Base-by-base conservation (phyloP, 345 rosid genomes). In the Gossypium ekmanianum region DNA sequence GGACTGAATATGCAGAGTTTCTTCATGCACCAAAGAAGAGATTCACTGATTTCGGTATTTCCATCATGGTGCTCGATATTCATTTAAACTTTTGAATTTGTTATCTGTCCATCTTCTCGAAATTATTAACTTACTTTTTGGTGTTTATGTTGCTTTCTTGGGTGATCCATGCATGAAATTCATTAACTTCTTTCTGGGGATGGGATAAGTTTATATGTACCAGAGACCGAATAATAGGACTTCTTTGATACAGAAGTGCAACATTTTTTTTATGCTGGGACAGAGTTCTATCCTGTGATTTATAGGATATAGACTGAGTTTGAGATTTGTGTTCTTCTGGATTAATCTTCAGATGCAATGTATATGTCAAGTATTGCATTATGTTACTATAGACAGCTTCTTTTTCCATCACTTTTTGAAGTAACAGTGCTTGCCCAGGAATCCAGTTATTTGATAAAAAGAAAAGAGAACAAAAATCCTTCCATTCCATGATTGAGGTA, bases 11-110 rank as follows among this genome's bases (percentile, higher is more conserved):
- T 74, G 97, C 94, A 2, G 99, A 93, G 84, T 95, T 95, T 86
- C 99, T 95, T 79, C 99, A 95, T 84, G 85, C 90, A n/a, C 94
- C 98, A 27, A 93, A 74, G 83, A 91, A 82, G 94, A 96, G 24
- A 83, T 79, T 81, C 50, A 63, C 90, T 77, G 98, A 96, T 85
- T 96, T 93, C 75, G 93, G 98, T 95, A 90, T 61, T 95, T 78
- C 27, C 52, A n/a, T 68, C 22, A 4, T 74, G 74, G 70, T 68
- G 18, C 26, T 20, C 13, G 26, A 7, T 20, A 20, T 20, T 47
- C 9, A 47, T 72, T 61, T 18, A 26, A 17, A 51, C 10, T 2
- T 47, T 61, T 61, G 1, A 14, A 10, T 44, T 45, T 9, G 13
- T 61, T 59, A 56, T 39, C 45, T 45, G 48, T 6, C 52, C 9